Base-by-base conservation (phyloP, 768 basidiomycete species). In the Rhodocollybia butyracea region DNA sequence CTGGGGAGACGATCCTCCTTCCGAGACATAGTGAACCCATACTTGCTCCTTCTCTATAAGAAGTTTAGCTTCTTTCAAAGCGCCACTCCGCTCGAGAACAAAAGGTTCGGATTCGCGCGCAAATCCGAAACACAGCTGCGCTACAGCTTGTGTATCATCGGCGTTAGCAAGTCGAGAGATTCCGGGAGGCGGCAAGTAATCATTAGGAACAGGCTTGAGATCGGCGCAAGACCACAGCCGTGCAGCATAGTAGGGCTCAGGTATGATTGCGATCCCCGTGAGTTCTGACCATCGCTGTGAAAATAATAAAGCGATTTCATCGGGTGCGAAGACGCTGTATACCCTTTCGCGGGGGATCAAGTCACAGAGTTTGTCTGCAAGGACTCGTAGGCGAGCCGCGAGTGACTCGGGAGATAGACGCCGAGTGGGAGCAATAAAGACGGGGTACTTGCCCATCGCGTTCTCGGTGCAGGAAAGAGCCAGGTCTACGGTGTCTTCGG, bases 271-370 rank as follows among this genome's bases (percentile, higher is more conserved):
- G 12, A 53, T 21, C 17, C 31, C 36, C 7, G 27, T 40, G 27
- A 53, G 51, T 17, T 40, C 36, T 10, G 40, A 31, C 51, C 51
- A 53, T 12, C 24, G 60, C 3, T 66, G 50, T 3, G 76, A 73
- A 58, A 91, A 50, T 5, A 39, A 17, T 15, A 6, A 34, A 21
- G 26, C 48, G 10, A 50, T 68, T 5, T 63, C 59, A 3, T 81
- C 74, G 4, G 77, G 71, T 1, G 84, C 81, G 60, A 88, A 91
- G 8, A 89, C 74, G 1, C 89, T 88, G 66, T 84, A 91, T 0
- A 86, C 73, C 12, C 86, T 73, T 31, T 70, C 63, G 3, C 57
- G 53, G 11, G 70, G 67, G n/a, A 81, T 71, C 2, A 60, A 51
- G 0, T 51, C 58, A 10, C 65, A 59, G 7, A 53, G 19, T 10